Conservation (phyloP, 257 asterid species). For the Parsonsia alboflavescens region DNA sequence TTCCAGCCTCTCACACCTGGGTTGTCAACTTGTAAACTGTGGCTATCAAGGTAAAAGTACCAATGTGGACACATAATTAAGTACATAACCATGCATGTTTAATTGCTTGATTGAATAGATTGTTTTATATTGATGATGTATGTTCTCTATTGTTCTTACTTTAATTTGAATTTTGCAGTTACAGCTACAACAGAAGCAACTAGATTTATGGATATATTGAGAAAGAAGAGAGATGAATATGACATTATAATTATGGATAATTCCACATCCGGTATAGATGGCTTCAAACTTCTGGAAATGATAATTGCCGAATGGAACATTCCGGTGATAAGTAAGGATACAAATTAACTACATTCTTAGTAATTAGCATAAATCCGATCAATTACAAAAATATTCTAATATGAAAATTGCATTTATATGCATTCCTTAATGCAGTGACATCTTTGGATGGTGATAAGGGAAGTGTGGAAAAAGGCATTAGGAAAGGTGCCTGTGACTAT, state of each 20-base stretch:
- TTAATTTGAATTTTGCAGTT: conserved; percentile 26
- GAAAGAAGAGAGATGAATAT: conserved; percentile 46
- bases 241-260: conserved; percentile 69
- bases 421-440: conserved; percentile 42
- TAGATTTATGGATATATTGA: conserved; percentile 40
- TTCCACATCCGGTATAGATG: conserved; percentile 34
- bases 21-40: conserved; percentile 12
- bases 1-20: conserved; percentile 11
- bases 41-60: conserved; percentile 16
- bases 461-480: conserved; percentile 55
- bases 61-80: background rate
- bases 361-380: background rate
- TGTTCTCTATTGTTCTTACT: no score
- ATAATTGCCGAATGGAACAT: conserved; percentile 66
- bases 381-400: no score
- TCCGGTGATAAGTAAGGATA: conserved; percentile 53
- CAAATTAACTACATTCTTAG: no score
- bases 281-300: conserved; percentile 46
- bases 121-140: no score
- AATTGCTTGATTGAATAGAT: no score
- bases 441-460: conserved; percentile 54
- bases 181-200: conserved; percentile 45
- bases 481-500: conserved; percentile 71
- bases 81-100: background rate
- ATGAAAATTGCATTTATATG: background rate